These are phyloP conservation scores for Aspergillus luchuensis DNA, from an alignment of 2,329 filamentous ascomycete species.

Conservation along the genomic window DNA sequence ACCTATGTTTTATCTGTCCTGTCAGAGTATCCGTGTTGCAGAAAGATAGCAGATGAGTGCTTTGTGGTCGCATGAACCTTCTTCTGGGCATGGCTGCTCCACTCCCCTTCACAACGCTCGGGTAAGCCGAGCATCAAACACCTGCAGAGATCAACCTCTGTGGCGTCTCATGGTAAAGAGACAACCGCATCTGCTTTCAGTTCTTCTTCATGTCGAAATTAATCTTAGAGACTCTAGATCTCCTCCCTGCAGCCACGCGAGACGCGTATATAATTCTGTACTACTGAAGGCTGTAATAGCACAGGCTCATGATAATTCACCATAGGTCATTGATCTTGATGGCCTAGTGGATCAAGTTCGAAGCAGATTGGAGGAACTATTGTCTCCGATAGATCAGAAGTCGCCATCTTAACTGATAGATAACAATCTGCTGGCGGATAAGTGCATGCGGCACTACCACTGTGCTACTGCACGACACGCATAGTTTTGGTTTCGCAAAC, in stretches of 20 bases:
- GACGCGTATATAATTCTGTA: not conserved
- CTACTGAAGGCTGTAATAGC: not conserved
- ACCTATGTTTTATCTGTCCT: too few species aligned
- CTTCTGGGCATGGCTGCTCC: not conserved
- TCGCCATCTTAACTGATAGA: not conserved
- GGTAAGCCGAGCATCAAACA: not conserved
- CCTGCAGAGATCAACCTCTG: conserved; percentile 1
- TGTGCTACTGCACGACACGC: not conserved
- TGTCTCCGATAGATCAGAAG: not conserved
- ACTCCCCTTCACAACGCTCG: not conserved
- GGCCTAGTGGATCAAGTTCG: not conserved
- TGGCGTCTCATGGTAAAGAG: not conserved
- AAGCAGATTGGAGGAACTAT: not conserved
- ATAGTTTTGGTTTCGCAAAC: not conserved
- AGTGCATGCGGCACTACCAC: not conserved
- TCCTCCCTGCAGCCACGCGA: not conserved
- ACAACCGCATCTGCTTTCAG: not conserved
- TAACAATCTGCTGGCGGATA: not conserved
- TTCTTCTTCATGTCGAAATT: too few species aligned
- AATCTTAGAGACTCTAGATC: not conserved
- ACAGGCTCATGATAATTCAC: not conserved
- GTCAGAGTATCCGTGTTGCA: not conserved
- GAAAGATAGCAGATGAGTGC: not conserved
- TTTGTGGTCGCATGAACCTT: not conserved
- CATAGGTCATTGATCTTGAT: not conserved